A percentile compares a stretch with the other conserved stretches of the same genome.
Conservation (phyloP, 2,329 filamentous ascomycete genomes). For the Gnomoniopsis sp. region DNA sequence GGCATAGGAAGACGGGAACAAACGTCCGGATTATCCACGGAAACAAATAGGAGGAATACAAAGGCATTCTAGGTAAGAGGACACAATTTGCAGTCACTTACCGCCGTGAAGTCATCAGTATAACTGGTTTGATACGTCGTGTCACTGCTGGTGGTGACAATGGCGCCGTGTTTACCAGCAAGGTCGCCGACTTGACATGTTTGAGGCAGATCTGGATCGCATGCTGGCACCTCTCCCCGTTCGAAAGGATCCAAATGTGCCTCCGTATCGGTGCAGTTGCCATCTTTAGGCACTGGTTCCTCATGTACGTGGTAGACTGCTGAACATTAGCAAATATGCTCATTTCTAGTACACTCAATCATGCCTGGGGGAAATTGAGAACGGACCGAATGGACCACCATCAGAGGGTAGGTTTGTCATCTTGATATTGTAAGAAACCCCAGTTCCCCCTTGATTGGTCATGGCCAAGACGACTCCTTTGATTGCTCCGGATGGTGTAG, state of each 20-base stretch:
- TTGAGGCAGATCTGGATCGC: constrained; percentile 52
- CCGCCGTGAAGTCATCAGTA: constrained; percentile 53
- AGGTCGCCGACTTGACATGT: constrained; percentile 76
- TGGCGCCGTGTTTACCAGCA: constrained; percentile 67
- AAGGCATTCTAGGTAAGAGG: neutral
- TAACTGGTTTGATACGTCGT: constrained; percentile 35
- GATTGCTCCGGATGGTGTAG: constrained; percentile 3
- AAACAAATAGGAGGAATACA: neutral
- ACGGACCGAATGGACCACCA: constrained; percentile 31
- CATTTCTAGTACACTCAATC: no score
- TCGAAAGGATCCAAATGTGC: constrained; percentile 69
- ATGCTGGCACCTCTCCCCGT: constrained; percentile 60
- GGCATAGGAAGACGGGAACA: neutral
- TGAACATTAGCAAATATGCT: constrained; percentile 15
- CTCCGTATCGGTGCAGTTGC: constrained; percentile 68
- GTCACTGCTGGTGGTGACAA: constrained; percentile 47
- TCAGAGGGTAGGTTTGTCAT: constrained; percentile 30
- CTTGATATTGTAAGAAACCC: constrained; percentile 28
- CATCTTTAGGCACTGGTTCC: constrained; percentile 57
- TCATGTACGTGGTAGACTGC: constrained; percentile 72
- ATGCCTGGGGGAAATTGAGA: neutral
- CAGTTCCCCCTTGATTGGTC: constrained; percentile 25
- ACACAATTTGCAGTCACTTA: constrained; percentile 19
- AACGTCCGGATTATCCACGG: no score
- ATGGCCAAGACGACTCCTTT: constrained; percentile 26